These are phyloP conservation scores for Malus fusca DNA, from an alignment of 306 rosid species.

Conservation along the genomic window DNA sequence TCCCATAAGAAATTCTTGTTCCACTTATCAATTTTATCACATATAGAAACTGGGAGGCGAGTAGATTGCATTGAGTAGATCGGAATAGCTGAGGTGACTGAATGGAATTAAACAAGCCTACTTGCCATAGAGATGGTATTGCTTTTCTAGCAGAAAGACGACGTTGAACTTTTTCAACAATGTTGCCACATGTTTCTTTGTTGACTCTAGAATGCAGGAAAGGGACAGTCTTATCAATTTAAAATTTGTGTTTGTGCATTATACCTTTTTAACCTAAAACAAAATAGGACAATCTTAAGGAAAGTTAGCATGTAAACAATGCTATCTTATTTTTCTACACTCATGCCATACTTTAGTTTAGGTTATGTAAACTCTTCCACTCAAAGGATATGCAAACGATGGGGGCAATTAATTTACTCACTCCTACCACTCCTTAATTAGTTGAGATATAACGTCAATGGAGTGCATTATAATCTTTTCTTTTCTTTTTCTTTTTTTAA, in stretches of 20 bases:
- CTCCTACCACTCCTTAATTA: no score
- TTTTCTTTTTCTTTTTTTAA: no score
- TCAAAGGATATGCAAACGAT: no score
- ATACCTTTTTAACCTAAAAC: background rate
- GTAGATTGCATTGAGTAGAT: background rate
- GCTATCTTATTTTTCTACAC: background rate
- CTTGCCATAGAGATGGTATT: background rate
- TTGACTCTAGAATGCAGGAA: background rate
- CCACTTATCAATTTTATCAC: background rate
- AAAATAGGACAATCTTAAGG: background rate
- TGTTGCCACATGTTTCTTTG: background rate
- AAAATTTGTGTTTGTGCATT: background rate
- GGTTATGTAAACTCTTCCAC: background rate
- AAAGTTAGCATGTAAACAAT: background rate
- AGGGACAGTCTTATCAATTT: background rate
- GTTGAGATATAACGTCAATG: no score
- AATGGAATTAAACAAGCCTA: background rate
- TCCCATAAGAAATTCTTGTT: background rate
- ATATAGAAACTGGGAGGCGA: background rate
- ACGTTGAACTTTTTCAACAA: constrained; percentile 12
- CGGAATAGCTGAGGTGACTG: background rate
- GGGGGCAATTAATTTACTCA: no score
- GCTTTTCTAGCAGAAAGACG: no score
- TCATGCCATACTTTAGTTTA: background rate
- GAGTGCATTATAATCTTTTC: no score